Conservation (phyloP, 1,284 basidiomycete genomes). For the Pseudozyma hubeiensis region DNA sequence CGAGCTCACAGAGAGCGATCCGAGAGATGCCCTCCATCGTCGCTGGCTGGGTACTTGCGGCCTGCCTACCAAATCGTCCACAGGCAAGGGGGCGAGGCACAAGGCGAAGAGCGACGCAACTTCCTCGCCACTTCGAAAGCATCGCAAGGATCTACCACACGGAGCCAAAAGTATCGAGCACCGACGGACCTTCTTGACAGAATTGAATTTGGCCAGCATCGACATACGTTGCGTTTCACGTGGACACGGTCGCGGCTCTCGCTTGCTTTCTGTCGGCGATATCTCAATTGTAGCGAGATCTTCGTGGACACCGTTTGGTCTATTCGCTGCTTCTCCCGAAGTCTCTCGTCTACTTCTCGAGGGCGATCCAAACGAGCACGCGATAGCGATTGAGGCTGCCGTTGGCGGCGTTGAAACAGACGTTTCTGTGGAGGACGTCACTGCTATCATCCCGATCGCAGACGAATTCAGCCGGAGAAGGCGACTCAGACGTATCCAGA, state of each 20-base stretch:
- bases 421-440: slow-evolving; percentile 25
- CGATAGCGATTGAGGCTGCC: slow-evolving; percentile 35
- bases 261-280: slow-evolving; percentile 42
- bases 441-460: slow-evolving; percentile 28
- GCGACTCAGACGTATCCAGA: slow-evolving; percentile 13
- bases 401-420: slow-evolving; percentile 49
- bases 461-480: slow-evolving; percentile 22
- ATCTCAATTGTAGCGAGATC: slow-evolving; percentile 35
- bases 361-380: slow-evolving; percentile 64
- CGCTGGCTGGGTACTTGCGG: slow-evolving; percentile 66
- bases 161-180: slow-evolving; percentile 41
- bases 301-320: slow-evolving; percentile 63
- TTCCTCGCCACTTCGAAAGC: not conserved
- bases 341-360: slow-evolving; percentile 35
- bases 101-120: not conserved
- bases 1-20: slow-evolving; percentile 53
- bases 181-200: slow-evolving; percentile 54
- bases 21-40: slow-evolving; percentile 53
- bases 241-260: slow-evolving; percentile 8
- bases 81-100: slow-evolving; percentile 1
- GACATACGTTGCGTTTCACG: slow-evolving; percentile 36
- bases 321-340: slow-evolving; percentile 32
- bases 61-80: slow-evolving; percentile 2
- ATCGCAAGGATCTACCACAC: not conserved
- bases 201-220: slow-evolving; percentile 36